phyloP scores from a whole-genome alignment of 2,329 filamentous ascomycete species.

The Malbranchea zuffiana region DNA sequence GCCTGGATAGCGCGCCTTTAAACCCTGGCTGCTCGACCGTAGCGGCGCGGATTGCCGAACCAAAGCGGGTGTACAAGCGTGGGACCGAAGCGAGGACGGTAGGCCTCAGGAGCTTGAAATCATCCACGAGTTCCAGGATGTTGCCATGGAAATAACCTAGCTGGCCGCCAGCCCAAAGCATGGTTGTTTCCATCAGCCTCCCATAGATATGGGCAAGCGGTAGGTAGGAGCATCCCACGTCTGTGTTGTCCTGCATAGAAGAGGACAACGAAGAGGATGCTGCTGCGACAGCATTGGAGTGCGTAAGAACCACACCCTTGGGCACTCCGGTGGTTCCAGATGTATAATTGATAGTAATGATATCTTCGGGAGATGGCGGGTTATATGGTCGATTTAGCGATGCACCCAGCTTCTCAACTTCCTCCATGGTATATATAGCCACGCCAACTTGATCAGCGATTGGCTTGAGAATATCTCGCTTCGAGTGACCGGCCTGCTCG shows the following conservation, averaged over 20 bases:
- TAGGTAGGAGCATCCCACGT: constrained; percentile 73
- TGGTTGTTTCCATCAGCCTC: constrained; percentile 66
- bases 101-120: constrained; percentile 76
- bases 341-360: constrained; percentile 63
- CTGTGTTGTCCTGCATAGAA: constrained; percentile 42
- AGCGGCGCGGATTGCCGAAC: constrained; percentile 64
- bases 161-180: constrained; percentile 58
- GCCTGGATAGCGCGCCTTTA: constrained; percentile 68
- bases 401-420: constrained; percentile 72
- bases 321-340: constrained; percentile 55
- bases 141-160: constrained; percentile 95
- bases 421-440: constrained; percentile 63
- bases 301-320: constrained; percentile 61
- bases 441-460: constrained; percentile 66
- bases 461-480: constrained; percentile 63
- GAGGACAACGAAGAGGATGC: constrained; percentile 51
- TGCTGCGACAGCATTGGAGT: constrained; percentile 67
- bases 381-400: constrained; percentile 58
- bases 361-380: constrained; percentile 61
- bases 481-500: constrained; percentile 66
- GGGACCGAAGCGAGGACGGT: constrained; percentile 81
- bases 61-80: constrained; percentile 83
- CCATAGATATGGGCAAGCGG: constrained; percentile 92
- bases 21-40: constrained; percentile 71
- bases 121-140: constrained; percentile 73